Evolutionary conservation across 2,329 filamentous ascomycete genomes (phyloP), one percentile per base, ranked within the genome.

Genomic region (Trichoderma lentiforme): DNA sequence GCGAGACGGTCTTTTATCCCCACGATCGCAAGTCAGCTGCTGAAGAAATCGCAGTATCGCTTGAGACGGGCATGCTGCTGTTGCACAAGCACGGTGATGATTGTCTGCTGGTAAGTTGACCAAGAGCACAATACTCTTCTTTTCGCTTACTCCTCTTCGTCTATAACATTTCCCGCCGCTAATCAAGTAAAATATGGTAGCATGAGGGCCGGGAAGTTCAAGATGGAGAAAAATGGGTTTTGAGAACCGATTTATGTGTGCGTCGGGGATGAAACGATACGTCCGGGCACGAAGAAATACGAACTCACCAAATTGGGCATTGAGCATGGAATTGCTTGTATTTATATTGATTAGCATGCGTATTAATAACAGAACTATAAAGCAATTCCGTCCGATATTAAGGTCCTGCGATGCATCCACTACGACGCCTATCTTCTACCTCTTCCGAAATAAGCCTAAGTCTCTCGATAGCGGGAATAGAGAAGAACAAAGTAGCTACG

Each of bases 1-100:
- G 95, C 36, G 93, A 97, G 81, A 98, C 95, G 0, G 93, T 96
- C 36, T 98, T 98, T 81, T 97, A 97, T 79, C 93, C 93, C 0
- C 90, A 93, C 74, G 87, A 90, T 76, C 83, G 86, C 57, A 83
- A 84, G 73, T 81, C 85, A 3, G 79, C 85, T 21, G 86, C 86
- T 21, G 88, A 92, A 76, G 92, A 92, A 21, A 88, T 97, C 65
- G 86, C 90, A 1, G 90, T 97, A 7, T 87, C 87, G 1, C 88
- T 93, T 12, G 93, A 97, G 80, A 91, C 91, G n/a, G 95, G 95
- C 2, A 92, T 95, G 87, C 88, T 94, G 39, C 84, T 98, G 32
- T 84, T 98, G 73, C 95, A 98, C 81, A 93, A 93, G 74, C 95
- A 98, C 82, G 95, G 95, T 0, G 89, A 93, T 75, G 92, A 95